Evolutionary conservation across 2,329 filamentous ascomycete species (phyloP).

Genomic region (Aspergillus persii): DNA sequence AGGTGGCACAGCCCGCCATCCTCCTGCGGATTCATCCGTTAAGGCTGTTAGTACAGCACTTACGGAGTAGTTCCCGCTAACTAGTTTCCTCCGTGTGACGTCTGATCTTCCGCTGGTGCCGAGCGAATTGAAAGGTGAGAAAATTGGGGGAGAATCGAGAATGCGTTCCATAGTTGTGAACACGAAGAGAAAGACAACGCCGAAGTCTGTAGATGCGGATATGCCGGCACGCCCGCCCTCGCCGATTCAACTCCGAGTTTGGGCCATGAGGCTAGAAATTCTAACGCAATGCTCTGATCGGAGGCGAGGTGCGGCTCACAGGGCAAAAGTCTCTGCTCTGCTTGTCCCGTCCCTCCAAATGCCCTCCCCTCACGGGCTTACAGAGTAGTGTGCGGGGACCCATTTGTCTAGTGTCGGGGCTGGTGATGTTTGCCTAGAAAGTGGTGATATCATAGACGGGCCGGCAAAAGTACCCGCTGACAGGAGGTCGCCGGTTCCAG

Average conservation of each 20-base stretch:
- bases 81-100: neutral
- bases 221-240: neutral
- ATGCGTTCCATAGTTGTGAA: neutral
- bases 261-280: neutral
- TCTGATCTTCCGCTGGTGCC: neutral
- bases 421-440: neutral
- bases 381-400: constrained; percentile 4
- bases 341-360: neutral
- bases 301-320: too few species aligned
- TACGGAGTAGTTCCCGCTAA: neutral
- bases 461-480: neutral
- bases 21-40: neutral
- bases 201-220: neutral
- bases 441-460: constrained; percentile 8
- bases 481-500: neutral
- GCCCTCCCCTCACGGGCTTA: neutral
- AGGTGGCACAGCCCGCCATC: neutral
- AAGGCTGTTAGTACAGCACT: neutral
- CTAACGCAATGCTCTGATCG: too few species aligned
- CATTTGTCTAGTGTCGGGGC: neutral
- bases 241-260: neutral
- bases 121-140: neutral
- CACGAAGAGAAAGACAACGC: neutral
- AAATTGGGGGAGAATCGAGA: too few species aligned
- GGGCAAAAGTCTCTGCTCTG: too few species aligned